Base-by-base conservation (phyloP, 2,329 filamentous ascomycete genomes). In the Elsinoe necatrix region DNA sequence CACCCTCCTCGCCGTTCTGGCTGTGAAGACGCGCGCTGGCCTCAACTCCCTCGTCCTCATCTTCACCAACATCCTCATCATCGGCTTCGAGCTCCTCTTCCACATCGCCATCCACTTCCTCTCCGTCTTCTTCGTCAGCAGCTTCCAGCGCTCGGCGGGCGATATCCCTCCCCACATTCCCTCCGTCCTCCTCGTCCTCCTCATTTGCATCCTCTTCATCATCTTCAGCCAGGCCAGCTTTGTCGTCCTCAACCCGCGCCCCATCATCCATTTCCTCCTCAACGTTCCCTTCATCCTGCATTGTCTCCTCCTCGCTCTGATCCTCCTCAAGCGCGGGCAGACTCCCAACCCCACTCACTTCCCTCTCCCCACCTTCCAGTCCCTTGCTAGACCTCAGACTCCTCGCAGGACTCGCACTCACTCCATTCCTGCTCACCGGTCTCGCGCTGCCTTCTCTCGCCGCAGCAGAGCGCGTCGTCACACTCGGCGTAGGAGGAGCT, bases 261-360 rank as follows among this genome's bases (percentile, higher is more conserved):
- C 23, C 54, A 23, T 16, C 54, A 18, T 12, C 16, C 37, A 25
- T 29, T 7, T 29, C n/a, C 27, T 14, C 41, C 20, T 25, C 31
- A n/a, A 18, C 52, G 7, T 43, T 35, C n/a, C n/a, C n/a, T 21
- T n/a, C 23, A 18, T 43, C 8, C 41, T 50, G 25, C n/a, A 8
- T 1, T 6, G 11, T 25, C 11, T 39, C 9, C 4, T 37, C 31
- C 31, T 39, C 50, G 14, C 50, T 54, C 54, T 18, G 35, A 14
- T 54, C 52, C 52, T 61, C 59, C 35, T 61, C 63, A n/a, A 63
- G 56, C 37, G 61, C 61, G n/a, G 48, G 39, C 45, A 58, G 27
- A 42, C 59, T 43, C 1, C n/a, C 57, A 7, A 55, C 35, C 2
- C 14, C 57, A 1, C 56, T 57, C 8, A 42, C 51, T 23, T n/a